A percentile compares a stretch with the other conserved stretches of the same genome.
phyloP scores from a whole-genome alignment of 352 stramenopile species.

The Plasmopara viticola region DNA sequence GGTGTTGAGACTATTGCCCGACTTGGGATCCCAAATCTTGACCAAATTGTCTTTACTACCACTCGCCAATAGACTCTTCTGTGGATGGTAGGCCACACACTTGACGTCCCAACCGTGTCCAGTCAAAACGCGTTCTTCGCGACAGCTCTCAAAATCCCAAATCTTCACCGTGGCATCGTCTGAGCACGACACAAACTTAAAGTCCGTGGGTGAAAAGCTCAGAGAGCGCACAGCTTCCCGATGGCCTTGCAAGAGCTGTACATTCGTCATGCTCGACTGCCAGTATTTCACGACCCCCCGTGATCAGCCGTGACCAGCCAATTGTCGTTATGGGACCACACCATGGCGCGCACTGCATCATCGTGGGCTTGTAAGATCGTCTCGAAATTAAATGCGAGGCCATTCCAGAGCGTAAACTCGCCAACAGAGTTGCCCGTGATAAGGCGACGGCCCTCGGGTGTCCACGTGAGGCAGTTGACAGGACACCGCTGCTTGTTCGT shows the following conservation, averaged over 20 bases:
- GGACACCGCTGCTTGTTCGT: conserved; percentile 90
- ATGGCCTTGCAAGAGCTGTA: conserved; percentile 78
- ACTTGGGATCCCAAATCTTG: conserved; percentile 98
- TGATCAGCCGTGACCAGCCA: conserved; percentile 88
- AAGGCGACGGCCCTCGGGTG: conserved; percentile 89
- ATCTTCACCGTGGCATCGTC: conserved; percentile 96
- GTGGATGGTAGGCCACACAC: conserved; percentile 94
- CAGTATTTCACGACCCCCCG: conserved; percentile 89
- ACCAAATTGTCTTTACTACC: conserved; percentile 96
- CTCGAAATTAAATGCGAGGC: conserved; percentile 96
- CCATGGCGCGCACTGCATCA: conserved; percentile 83
- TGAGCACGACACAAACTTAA: conserved; percentile 97
- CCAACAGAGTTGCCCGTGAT: conserved; percentile 97
- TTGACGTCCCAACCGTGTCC: conserved; percentile 98
- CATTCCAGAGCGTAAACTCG: conserved; percentile 98
- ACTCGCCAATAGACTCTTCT: conserved; percentile 90
- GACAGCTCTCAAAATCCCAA: conserved; percentile 85
- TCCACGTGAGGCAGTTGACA: conserved; percentile 94
- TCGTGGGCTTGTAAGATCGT: conserved; percentile 93
- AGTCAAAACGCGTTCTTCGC: conserved; percentile 92
- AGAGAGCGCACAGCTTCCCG: conserved; percentile 91
- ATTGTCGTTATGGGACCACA: conserved; percentile 89
- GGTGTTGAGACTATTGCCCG: conserved; percentile 88
- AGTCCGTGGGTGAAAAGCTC: conserved; percentile 95
- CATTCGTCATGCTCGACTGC: conserved; percentile 87